Evolutionary conservation across 192 early-diverging fungal species (phyloP), one percentile per base, ranked within the genome.

Genomic region (Rhizophagus sp.): DNA sequence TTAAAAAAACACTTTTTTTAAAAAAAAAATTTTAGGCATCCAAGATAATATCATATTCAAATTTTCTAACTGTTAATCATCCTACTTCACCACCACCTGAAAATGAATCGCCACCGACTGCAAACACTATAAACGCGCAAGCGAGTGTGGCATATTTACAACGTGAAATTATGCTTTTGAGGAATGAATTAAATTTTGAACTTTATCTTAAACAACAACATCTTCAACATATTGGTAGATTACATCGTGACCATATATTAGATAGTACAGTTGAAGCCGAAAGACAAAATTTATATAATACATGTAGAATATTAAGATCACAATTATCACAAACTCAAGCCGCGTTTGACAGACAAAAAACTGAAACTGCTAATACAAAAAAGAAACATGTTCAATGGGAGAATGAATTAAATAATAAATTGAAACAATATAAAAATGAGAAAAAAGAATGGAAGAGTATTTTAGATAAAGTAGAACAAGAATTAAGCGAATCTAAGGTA

Each of bases 171-270:
- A 75, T 90, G 44, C 63, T 90, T 33, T 73, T 89, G 8, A 80
- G 86, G 75, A 90, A 90, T 44, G 89, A 90, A 63, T 81, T 90
- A 33, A 90, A 89, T 39, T 90, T 90, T 83, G 89, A 90, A 78
- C 71, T 90, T 19, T 90, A 89, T 72, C 80, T 90, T 50, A 88
- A 89, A 70, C 89, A 90, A 67, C 89, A 90, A 34, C 88, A 90
- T 52, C 81, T 90, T 10, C 89, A 90, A 76, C 89, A 90, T 63
- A 90, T 90, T 62, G 87, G 86, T 24, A 80, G 86, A 68, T 81
- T 90, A 4, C 87, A 90, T 78, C 84, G 84, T 24, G 87, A 88
- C 34, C 89, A 89, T 81, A 84, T 90, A 4, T 77, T 88, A 41
- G 89, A 90, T 81, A 88, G 81, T 11, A 84, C 85, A 41, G 85